Evolutionary conservation across 495 filamentous ascomycete genomes (phyloP).

Genomic region (Penicillium tannophilum): DNA sequence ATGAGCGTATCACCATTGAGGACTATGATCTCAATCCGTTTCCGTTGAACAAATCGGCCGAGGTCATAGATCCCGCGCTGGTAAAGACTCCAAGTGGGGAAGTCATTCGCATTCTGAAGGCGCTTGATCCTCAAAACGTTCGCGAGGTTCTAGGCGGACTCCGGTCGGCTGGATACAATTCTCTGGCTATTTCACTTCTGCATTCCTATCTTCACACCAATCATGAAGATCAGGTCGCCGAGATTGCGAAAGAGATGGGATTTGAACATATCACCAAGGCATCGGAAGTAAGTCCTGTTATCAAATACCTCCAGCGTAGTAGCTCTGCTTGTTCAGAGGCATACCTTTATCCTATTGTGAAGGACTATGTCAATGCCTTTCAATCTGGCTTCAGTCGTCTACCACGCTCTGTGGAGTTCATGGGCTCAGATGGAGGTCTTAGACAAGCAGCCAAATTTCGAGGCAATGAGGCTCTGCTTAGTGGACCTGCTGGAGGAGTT

Average conservation of each 20-base stretch:
- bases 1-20: constrained; percentile 6
- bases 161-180: constrained; percentile 62
- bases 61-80: constrained; percentile 1
- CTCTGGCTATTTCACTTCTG: constrained; percentile 78
- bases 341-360: constrained; percentile 20
- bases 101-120: background rate
- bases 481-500: constrained; percentile 73
- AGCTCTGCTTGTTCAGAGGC: constrained; percentile 17
- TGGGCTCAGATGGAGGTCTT: constrained; percentile 82
- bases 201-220: constrained; percentile 80
- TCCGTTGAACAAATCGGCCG: background rate
- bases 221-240: constrained; percentile 70
- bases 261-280: constrained; percentile 60
- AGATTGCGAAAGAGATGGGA: constrained; percentile 69
- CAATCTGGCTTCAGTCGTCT: constrained; percentile 62
- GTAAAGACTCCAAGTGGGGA: background rate
- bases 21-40: constrained; percentile 9
- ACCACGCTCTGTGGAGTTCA: constrained; percentile 70
- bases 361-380: constrained; percentile 15
- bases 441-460: constrained; percentile 77
- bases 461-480: constrained; percentile 74
- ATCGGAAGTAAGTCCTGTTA: constrained; percentile 51
- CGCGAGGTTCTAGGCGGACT: constrained; percentile 40
- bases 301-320: constrained; percentile 48
- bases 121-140: constrained; percentile 16